Base-by-base conservation (phyloP, 1,284 basidiomycete species). In the Mycena citricolor region DNA sequence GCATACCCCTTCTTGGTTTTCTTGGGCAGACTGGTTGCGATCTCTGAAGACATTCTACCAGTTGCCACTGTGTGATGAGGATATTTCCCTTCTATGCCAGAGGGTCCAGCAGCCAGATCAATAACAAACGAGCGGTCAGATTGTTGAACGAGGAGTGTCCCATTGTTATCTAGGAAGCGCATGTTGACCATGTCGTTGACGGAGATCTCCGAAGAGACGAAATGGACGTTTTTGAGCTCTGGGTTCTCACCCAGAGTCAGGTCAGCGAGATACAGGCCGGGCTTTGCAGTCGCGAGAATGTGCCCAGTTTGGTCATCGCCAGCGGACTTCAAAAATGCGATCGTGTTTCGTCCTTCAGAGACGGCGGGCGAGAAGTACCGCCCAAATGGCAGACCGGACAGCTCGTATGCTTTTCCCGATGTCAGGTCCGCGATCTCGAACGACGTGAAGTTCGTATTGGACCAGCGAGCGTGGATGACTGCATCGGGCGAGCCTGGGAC, bases 401-500 rank as follows among this genome's bases (percentile, higher is more conserved):
- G 46, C 43, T 78, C 73, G 54, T 74, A 71, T 0, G 70, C 71
- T 5, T 57, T 54, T 2, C 67, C 70, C 2, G 71, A 65, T 7
- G 60, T 58, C 5, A 83, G 44, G 55, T 85, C 69, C 4, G 81
- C 77, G 23, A 87, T 51, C 61, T 87, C 84, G 51, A 87, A 75
- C 5, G 75, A 70, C 2, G 81, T 77, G 58, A 84, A 83, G 46
- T 71, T 60, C 3, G 65, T 66, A 54, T 86, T 73, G 0, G 83
- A 84, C 83, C 84, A 87, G 14, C 79, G 75, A 7, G 76, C 74
- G 36, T 86, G 83, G 11, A 87, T 56, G 16, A 85, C 63, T 10
- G 82, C 58, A 37, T 79, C 59, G 6, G 63, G 64, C n/a, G n/a
- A n/a, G 10, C 69, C 70, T 26, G 71, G 71, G 22, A 86, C 74